phyloP scores from a whole-genome alignment of 129 eudicot species.

The Solidago caesia region DNA sequence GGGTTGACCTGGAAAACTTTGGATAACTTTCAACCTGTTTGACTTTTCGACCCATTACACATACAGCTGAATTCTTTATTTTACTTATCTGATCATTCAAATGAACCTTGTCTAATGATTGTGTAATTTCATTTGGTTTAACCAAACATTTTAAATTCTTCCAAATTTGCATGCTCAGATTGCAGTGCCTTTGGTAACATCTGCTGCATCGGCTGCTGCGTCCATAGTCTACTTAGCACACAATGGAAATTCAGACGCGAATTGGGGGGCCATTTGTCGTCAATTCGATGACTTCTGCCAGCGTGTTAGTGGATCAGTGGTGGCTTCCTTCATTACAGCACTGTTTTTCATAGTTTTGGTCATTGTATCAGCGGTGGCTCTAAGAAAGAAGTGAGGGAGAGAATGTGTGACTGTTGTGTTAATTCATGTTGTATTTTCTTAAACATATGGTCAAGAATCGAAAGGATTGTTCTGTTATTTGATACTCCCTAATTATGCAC shows the following conservation, averaged over 20 bases:
- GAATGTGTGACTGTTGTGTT: not conserved
- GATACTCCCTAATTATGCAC: not conserved
- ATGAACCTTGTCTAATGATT: no score
- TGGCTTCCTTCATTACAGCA: conserved; percentile 72
- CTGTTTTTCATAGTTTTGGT: conserved; percentile 54
- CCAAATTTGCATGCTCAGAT: conserved; percentile 18
- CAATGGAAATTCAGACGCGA: conserved; percentile 63
- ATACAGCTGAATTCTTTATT: no score
- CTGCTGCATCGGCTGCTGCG: conserved; percentile 75
- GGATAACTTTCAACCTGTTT: no score
- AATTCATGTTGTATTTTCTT: not conserved
- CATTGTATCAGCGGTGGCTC: conserved; percentile 65
- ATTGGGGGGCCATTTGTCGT: conserved; percentile 74
- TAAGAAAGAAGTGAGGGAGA: conserved; percentile 38
- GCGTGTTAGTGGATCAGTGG: conserved; percentile 73
- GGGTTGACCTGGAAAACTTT: no score
- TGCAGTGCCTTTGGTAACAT: conserved; percentile 48
- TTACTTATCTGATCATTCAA: no score
- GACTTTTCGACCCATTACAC: no score
- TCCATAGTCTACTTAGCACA: conserved; percentile 82
- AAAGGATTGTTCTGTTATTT: conserved; percentile 21
- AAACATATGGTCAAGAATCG: conserved; percentile 6
- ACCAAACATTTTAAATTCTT: not conserved
- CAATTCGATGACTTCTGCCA: conserved; percentile 75
- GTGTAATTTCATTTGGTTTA: not conserved